These are phyloP conservation scores for Cordyceps tenuipes DNA, from an alignment of 2,329 filamentous ascomycete genomes.

Conservation along the genomic window DNA sequence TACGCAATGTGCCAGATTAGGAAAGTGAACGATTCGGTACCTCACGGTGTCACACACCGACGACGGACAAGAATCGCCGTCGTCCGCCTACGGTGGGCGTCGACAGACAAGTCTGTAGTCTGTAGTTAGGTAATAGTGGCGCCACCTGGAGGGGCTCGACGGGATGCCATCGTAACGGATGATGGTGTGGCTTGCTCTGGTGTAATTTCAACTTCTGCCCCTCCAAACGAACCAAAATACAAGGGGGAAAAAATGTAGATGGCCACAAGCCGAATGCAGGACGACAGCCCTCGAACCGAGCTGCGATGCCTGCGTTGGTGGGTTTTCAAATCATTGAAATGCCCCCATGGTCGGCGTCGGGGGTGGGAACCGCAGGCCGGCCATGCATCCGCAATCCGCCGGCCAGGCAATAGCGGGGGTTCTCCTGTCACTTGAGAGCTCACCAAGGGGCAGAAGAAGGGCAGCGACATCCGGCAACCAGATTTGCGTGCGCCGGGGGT, in stretches of 20 bases:
- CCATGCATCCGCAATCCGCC: not conserved
- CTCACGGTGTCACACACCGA: not conserved
- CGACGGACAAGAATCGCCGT: not conserved
- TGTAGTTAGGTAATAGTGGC: not conserved
- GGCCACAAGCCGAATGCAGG: not conserved
- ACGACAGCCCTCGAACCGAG: not conserved
- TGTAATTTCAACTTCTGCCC: not conserved
- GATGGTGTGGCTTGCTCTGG: slow-evolving; percentile 1
- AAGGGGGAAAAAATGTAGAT: not conserved
- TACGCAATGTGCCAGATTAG: not conserved
- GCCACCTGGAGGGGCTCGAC: not conserved
- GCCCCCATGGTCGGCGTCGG: no score
- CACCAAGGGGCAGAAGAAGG: no score
- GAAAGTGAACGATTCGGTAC: not conserved
- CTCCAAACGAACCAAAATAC: not conserved
- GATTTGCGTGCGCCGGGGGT: not conserved
- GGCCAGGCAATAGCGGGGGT: not conserved
- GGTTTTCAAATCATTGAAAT: not conserved
- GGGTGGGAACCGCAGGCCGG: not conserved
- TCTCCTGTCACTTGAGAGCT: not conserved
- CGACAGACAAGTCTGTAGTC: not conserved
- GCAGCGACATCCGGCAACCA: slow-evolving; percentile 1
- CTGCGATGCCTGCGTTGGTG: not conserved
- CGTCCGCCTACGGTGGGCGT: not conserved
- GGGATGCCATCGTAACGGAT: not conserved